Evolutionary conservation across 2,329 filamentous ascomycete genomes (phyloP), one percentile per base, ranked within the genome.

Genomic region (Xylariaceae sp.): DNA sequence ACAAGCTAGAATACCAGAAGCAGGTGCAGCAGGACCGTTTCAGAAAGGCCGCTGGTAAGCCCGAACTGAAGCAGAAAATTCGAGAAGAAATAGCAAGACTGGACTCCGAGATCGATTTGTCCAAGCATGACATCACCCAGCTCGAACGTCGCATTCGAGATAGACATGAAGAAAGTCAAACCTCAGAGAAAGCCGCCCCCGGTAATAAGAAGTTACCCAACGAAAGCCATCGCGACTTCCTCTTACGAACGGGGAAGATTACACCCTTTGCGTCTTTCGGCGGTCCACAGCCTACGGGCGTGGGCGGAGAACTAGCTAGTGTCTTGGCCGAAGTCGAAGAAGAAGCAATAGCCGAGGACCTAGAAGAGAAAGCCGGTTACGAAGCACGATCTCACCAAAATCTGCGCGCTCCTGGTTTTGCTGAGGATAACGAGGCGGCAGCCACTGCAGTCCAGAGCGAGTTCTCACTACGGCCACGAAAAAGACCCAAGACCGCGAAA

Each of bases 211-310:
- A 80, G 43, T 68, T 92, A 45, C 82, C 87, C 1, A 87, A 87
- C 49, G 93, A 97, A 69, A 89, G 80, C 20, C 83, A 88, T 49
- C 81, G 91, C 40, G 91, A 95, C 37, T 98, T 87, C 63, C 77
- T 98, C 37, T 93, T 98, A 39, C 83, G 93, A 22, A 98, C 92
- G 0, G 93, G 93, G 50, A 97, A 97, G 68, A 97, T 98, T 55
- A 98, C 93, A 0, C 93, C 93, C 0, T 98, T 98, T 60, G 87
- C 90, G 6, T 87, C 85, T 52, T 79, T 95, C 56, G 82, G 82
- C 21, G 76, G 80, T 12, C 75, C 79, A n/a, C 70, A 82, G 2
- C 74, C 74, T 3, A 72, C 79, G 22, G 80, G 77, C 3, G 74
- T 82, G 3, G 75, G 83, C 36, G 85, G 85, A 2, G 84, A 83